A percentile compares a stretch with the other conserved stretches of the same genome.
phyloP scores from a whole-genome alignment of 2,329 filamentous ascomycete species.

The Botryotinia calthae region DNA sequence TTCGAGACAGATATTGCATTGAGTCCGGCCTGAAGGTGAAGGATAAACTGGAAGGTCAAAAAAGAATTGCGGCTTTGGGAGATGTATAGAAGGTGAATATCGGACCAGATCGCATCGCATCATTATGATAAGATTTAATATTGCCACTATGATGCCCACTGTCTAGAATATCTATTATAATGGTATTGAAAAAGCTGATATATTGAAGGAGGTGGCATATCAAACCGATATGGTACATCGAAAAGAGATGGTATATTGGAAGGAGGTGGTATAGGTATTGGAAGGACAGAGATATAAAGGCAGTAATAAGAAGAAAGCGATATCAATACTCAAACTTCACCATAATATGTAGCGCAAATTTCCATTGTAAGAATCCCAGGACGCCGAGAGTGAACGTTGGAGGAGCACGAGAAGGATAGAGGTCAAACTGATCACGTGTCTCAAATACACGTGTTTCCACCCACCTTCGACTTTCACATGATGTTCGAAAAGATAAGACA shows the following conservation, averaged over 20 bases:
- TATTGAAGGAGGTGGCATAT: not conserved
- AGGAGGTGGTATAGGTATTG: not conserved
- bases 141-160: not conserved
- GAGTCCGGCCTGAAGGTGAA: not conserved
- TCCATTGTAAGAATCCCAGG: not conserved
- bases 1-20: not conserved
- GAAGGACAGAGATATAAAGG: not conserved
- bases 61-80: not conserved
- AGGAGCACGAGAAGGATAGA: not conserved
- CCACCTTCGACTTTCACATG: constrained; percentile 8
- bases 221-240: not conserved
- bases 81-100: not conserved
- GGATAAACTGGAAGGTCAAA: not conserved
- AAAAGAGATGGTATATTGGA: not conserved
- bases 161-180: not conserved
- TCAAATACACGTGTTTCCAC: fast-evolving
- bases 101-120: not conserved
- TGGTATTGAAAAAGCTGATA: not conserved
- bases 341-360: not conserved
- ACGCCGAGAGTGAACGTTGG: not conserved
- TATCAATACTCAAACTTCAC: not conserved
- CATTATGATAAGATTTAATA: not conserved
- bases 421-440: not conserved
- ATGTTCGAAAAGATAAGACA: not conserved
- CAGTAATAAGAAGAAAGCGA: fast-evolving